Base-by-base conservation (phyloP, 768 basidiomycete genomes). In the Cubamyces lactineus region DNA sequence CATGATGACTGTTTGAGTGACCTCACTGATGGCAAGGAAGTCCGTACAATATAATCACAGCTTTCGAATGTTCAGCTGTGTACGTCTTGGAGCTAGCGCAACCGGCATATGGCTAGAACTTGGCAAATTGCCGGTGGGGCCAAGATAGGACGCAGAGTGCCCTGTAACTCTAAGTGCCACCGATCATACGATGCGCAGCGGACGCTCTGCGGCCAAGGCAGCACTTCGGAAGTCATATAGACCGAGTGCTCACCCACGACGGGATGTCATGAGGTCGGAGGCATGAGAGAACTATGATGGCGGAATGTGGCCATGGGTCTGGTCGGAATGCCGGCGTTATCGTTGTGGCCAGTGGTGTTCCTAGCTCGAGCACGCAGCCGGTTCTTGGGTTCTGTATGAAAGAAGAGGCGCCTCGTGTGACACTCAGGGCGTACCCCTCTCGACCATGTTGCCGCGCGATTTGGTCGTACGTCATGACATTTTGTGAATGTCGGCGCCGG, bases 391-490 rank as follows among this genome's bases (percentile, higher is more conserved):
- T 61, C 53, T 56, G 60, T 55, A 61, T 61, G 60, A 61, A 61
- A 61, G 60, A 61, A 61, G 60, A 48, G 28, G 30, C 45, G 60
- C 53, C 47, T 61, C 60, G 60, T 61, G 60, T 56, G 60, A 51
- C 21, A 55, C 9, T 51, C 47, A 26, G 56, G 56, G 45, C 55
- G 45, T 17, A 21, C n/a, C 17, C n/a, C 24, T 21, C 30, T 21
- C 45, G 19, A 11, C 45, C 11, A 23, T 46, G 19, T 49, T 49
- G 23, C n/a, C 16, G 16, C 48, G 23, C 28, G 4, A n/a, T 5
- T 15, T 24, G 43, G 17, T 9, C 21, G 9, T 43, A 53, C 45
- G 52, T 54, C 43, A 38, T 46, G 46, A 56, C 41, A 26, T 34
- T 21, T 21, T 3, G 21, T 24, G 17, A 2, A 34, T n/a, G 4